These are phyloP conservation scores for Calvatia gigantea DNA, from an alignment of 768 basidiomycete genomes.

Conservation along the genomic window DNA sequence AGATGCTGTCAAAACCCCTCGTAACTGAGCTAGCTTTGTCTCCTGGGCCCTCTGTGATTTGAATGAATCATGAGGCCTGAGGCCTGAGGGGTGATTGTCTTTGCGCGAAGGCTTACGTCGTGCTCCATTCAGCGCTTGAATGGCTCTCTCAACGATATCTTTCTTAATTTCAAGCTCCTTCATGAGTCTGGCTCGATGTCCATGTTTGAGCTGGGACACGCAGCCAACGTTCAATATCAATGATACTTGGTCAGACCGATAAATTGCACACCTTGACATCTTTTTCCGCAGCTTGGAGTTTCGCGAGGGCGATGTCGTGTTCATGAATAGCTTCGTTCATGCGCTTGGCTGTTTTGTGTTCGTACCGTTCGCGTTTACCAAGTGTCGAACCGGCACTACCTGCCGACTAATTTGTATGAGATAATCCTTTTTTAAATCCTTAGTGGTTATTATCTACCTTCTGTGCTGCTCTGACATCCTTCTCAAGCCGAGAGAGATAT, in stretches of 20 bases:
- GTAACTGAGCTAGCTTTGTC: background rate
- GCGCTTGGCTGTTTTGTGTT: conserved; percentile 43
- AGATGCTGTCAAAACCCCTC: background rate
- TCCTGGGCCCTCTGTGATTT: conserved; percentile 1
- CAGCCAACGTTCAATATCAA: background rate
- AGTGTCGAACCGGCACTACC: conserved; percentile 15
- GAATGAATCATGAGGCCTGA: background rate
- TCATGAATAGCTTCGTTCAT: conserved; percentile 50
- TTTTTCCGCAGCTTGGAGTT: conserved; percentile 38
- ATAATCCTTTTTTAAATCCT: background rate
- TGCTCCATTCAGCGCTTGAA: conserved; percentile 5
- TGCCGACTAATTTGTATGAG: conserved; percentile 11
- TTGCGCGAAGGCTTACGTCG: conserved; percentile 4
- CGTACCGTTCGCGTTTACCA: conserved; percentile 45
- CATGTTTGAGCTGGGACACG: background rate
- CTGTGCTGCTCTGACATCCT: conserved; percentile 45
- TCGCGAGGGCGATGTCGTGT: conserved; percentile 45
- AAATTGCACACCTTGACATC: conserved; percentile 34
- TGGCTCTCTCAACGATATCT: conserved; percentile 41
- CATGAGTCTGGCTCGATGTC: background rate
- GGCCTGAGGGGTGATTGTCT: too few relatives aligned
- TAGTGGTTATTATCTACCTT: conserved; percentile 34
- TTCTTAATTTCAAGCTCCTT: conserved; percentile 24
- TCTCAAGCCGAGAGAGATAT: conserved; percentile 51
- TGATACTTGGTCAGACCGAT: too few relatives aligned